Percentiles rank a stretch among this genome's conserved stretches.
Evolutionary conservation across 78 protist genomes (phyloP).

Genomic region (Dictyostelium citrinum): DNA sequence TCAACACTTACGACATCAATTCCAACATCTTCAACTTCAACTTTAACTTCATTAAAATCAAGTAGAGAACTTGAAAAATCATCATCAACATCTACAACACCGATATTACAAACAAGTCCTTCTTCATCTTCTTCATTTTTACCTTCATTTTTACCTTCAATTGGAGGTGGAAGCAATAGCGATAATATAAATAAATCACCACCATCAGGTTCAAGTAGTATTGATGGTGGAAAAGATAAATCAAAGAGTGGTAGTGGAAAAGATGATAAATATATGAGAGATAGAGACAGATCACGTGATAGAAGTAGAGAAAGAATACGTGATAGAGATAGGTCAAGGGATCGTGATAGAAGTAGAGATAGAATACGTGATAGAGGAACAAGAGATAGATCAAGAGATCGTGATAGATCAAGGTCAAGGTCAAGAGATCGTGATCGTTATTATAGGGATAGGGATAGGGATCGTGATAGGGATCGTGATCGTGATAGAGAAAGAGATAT

Average conservation of each 20-base stretch:
- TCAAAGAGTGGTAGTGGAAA: not conserved
- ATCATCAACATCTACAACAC: not conserved
- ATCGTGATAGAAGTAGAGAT: slow-evolving; percentile 8
- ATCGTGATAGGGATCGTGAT: not conserved
- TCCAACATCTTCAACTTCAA: not conserved
- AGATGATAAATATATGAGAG: not conserved
- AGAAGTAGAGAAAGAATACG: not conserved
- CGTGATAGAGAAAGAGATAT: not conserved
- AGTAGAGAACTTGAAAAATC: slow-evolving; percentile 20
- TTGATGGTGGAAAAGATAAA: not conserved
- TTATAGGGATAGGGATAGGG: not conserved
- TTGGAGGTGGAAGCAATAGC: not conserved
- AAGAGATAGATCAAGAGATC: not conserved
- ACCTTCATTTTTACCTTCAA: not conserved
- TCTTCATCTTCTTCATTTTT: not conserved
- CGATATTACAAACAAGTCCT: not conserved
- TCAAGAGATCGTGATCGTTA: slow-evolving; percentile 17
- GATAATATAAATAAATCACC: slow-evolving; percentile 7
- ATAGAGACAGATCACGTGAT: slow-evolving; percentile 25
- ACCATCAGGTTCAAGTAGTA: not conserved
- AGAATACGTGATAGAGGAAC: not conserved
- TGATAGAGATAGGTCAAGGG: slow-evolving; percentile 4
- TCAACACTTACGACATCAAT: not conserved
- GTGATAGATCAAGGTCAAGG: not conserved
- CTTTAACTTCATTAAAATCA: not conserved